phyloP scores from a whole-genome alignment of 768 basidiomycete species.

The Suillus subalutaceus region DNA sequence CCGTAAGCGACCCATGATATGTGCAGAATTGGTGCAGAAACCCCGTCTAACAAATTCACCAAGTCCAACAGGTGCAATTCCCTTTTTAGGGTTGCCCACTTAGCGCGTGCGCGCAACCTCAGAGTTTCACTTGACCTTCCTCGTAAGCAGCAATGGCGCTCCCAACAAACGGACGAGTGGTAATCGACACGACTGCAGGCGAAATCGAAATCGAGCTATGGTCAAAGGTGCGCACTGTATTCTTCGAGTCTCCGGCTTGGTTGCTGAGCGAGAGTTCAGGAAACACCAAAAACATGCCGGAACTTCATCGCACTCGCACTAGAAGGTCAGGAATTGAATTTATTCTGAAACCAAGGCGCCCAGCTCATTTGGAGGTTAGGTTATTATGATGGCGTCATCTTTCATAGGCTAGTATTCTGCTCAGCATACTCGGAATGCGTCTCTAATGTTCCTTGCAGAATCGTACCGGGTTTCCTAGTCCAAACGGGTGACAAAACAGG shows the following conservation, averaged over 20 bases:
- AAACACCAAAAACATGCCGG: constrained; percentile 92
- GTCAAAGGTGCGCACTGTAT: constrained; percentile 62
- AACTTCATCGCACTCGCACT: constrained; percentile 88
- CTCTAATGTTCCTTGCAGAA: constrained; percentile 39
- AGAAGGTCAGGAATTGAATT: constrained; percentile 68
- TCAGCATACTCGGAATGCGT: background rate
- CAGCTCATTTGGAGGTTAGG: constrained; percentile 46
- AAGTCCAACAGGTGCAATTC: background rate
- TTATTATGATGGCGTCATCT: constrained; percentile 95
- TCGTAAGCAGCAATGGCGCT: constrained; percentile 59
- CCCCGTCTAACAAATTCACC: background rate
- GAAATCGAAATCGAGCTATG: constrained; percentile 90
- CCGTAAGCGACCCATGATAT: constrained; percentile 74
- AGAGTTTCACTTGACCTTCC: background rate
- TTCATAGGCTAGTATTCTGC: constrained; percentile 71
- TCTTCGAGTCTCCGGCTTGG: background rate
- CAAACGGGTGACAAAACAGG: constrained; percentile 95
- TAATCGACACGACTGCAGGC: constrained; percentile 87
- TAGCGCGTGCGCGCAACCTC: background rate
- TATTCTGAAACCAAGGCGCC: background rate
- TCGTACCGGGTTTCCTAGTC: constrained; percentile 90
- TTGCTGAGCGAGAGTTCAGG: constrained; percentile 43
- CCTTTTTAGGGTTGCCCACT: background rate
- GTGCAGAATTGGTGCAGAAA: background rate
- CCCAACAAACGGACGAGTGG: constrained; percentile 84